Evolutionary conservation across 768 basidiomycete species (phyloP).

Genomic region (Serpula lacrymans): DNA sequence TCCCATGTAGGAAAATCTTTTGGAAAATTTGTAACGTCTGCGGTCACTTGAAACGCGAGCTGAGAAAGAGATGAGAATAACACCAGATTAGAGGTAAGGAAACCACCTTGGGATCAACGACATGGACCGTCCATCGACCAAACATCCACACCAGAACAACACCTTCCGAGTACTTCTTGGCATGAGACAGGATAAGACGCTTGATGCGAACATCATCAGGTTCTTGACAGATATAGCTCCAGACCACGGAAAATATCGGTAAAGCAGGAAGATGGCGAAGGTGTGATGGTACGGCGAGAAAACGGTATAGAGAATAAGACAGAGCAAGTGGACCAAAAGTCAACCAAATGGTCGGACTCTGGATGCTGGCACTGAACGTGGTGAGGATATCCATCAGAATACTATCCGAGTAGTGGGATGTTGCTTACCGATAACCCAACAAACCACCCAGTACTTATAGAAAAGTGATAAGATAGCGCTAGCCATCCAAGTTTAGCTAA

Average conservation of each 20-base stretch:
- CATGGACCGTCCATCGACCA: slow-evolving; percentile 37
- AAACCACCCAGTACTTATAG: no score
- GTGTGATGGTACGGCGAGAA: slow-evolving; percentile 18
- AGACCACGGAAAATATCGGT: slow-evolving; percentile 24
- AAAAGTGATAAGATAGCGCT: no score
- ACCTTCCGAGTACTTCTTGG: slow-evolving; percentile 26
- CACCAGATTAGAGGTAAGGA: slow-evolving; percentile 1
- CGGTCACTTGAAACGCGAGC: slow-evolving; percentile 15
- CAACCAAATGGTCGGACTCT: no score
- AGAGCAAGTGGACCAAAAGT: no score
- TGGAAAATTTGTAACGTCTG: slow-evolving; percentile 5
- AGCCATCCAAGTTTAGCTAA: no score
- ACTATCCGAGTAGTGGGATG: no score
- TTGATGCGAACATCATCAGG: slow-evolving; percentile 29
- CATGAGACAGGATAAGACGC: slow-evolving; percentile 32
- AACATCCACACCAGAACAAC: slow-evolving; percentile 22
- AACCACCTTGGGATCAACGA: slow-evolving; percentile 34
- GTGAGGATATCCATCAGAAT: no score
- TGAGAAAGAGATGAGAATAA: background rate
- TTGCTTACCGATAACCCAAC: no score
- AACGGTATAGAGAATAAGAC: no score
- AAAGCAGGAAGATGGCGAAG: slow-evolving; percentile 31
- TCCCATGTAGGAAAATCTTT: slow-evolving; percentile 25
- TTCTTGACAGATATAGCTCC: slow-evolving; percentile 30
- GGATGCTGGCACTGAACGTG: no score